phyloP scores from a whole-genome alignment of 1,284 basidiomycete genomes.

The Ustilago shanxiensis region DNA sequence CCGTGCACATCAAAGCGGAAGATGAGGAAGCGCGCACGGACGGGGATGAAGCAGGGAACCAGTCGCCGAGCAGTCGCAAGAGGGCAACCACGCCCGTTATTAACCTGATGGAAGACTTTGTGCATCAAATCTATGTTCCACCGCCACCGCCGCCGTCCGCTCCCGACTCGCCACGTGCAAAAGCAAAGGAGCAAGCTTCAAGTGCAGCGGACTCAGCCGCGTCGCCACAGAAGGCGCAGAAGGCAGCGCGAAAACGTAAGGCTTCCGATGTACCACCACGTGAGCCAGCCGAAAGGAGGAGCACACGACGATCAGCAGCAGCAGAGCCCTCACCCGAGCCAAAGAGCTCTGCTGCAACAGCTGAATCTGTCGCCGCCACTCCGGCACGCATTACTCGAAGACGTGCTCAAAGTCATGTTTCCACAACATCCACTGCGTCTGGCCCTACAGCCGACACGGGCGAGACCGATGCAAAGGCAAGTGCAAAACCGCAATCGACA shows the following conservation, averaged over 20 bases:
- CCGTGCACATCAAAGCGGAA: conserved; percentile 27
- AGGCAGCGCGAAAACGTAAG: conserved; percentile 34
- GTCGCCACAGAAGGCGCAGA: conserved; percentile 13
- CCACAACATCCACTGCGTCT: conserved; percentile 6
- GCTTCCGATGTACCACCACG: conserved; percentile 13
- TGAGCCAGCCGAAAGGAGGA: conserved; percentile 30
- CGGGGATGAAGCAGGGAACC: neutral
- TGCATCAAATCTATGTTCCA: conserved; percentile 40
- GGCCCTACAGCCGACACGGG: neutral
- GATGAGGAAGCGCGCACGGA: conserved; percentile 16
- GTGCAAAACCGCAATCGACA: conserved; percentile 2
- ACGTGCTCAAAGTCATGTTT: conserved; percentile 22
- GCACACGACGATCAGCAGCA: conserved; percentile 29
- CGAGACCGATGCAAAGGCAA: neutral
- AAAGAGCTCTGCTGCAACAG: neutral
- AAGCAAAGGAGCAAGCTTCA: conserved; percentile 1
- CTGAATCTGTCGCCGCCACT: neutral
- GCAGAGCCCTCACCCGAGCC: conserved; percentile 11
- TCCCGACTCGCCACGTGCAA: conserved; percentile 5
- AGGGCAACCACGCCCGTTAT: conserved; percentile 13
- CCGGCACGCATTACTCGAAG: conserved; percentile 25
- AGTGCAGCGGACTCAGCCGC: conserved; percentile 1
- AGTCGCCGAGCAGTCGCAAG: neutral
- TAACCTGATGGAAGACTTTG: conserved; percentile 56
- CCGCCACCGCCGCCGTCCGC: conserved; percentile 11